A percentile compares a stretch with the other conserved stretches of the same genome.
Evolutionary conservation across 345 rosid genomes (phyloP).

Genomic region (Eucalyptus curtisii): DNA sequence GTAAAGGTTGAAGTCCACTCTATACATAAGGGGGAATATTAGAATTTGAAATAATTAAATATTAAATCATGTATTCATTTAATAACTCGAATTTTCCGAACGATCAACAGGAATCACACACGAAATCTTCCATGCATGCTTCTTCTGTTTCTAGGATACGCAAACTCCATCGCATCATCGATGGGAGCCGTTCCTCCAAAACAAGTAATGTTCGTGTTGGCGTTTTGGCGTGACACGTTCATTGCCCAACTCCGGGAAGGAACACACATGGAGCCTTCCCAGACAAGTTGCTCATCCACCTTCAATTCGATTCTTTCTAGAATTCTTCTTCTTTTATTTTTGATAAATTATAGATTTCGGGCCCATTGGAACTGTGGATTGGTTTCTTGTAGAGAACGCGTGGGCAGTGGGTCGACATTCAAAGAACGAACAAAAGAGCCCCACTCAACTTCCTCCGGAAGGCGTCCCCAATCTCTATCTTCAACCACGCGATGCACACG

Average conservation of each 20-base stretch:
- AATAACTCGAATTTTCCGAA: too few species aligned
- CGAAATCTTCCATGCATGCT: neutral
- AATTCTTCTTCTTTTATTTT: neutral
- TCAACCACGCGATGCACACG: neutral
- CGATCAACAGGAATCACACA: neutral
- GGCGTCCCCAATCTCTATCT: neutral
- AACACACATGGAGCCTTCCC: neutral
- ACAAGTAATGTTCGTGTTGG: neutral
- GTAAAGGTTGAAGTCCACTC: rapidly evolving
- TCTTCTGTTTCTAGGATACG: neutral
- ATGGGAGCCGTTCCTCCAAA: neutral
- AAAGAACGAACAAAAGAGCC: neutral
- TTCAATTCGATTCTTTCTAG: neutral
- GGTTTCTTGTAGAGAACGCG: neutral
- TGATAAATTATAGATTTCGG: neutral
- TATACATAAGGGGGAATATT: rapidly evolving
- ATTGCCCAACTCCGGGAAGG: neutral
- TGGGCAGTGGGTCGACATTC: neutral
- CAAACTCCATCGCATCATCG: neutral
- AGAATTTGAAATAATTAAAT: too few species aligned
- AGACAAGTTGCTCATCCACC: neutral
- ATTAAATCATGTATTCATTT: rapidly evolving
- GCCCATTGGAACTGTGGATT: neutral
- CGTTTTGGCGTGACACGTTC: neutral
- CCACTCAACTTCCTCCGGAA: neutral